Evolutionary conservation across 352 stramenopile species (phyloP), one percentile per base, ranked within the genome.

Genomic region (Phytophthora fragariaefolia): DNA sequence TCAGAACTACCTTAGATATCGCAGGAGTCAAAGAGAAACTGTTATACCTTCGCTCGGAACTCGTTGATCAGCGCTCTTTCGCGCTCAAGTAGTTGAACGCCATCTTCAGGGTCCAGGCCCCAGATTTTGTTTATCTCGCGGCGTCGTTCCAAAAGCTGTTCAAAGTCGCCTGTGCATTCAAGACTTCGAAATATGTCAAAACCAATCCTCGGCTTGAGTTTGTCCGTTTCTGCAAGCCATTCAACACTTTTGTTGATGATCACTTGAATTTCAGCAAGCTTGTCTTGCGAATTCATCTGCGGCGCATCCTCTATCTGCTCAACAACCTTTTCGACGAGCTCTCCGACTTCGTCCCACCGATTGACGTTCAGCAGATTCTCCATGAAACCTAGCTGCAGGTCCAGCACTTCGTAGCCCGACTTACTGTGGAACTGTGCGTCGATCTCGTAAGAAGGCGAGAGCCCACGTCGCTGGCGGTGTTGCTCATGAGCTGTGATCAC

Each of bases 381-480:
- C 43, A 50, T 50, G 8, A 50, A 50, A 6, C 43, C 43, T 4
- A 50, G 43, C 43, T 50, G 43, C 13, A 50, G 17, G 28, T 30
- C 43, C 20, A 50, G 43, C 43, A 50, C 43, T 28, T 50, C 18
- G 18, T 50, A 28, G 43, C 17, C 43, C 7, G 28, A 20, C 22
- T 50, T 50, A n/a, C 28, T 50, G 43, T 50, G 43, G 1, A 50
- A 50, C 43, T 30, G 8, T 17, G 43, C 43, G 43, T 50, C 43
- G 17, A 50, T 28, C 8, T 28, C 43, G n/a, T n/a, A n/a, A 50
- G 43, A 30, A 28, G 43, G 43, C 43, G 20, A 50, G 22, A 50
- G 43, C 2, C 43, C 43, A 28, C 43, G 43, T 5, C 22, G 43
- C 2, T 6, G 43, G 17, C 43, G 20, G 17, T 50, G 43, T 20